Base-by-base conservation (phyloP, 305 asterid genomes). In the Withania somnifera region DNA sequence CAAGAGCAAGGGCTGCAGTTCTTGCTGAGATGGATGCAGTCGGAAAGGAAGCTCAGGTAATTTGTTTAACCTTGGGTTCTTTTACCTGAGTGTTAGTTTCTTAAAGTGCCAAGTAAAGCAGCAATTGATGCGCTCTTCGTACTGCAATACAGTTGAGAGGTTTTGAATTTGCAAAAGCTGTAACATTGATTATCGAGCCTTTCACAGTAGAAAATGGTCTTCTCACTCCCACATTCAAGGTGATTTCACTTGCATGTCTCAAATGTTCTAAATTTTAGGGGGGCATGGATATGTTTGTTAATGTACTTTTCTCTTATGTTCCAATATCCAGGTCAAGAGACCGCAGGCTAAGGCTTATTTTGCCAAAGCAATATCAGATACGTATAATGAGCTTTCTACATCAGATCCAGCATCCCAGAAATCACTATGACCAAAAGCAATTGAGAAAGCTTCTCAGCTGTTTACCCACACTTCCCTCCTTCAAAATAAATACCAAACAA, bases 221-320 rank as follows among this genome's bases (percentile, higher is more conserved):
- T 82, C 91, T 96, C 83, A 96, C 99, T 77, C 99, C 99, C 82
- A 96, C 99, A 22, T 94, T 94, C 86, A 96, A 96, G 98, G 99
- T 93, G 87, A 82, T 57, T n/a, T 17, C 32, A 63, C 45, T 45
- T 19, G 13, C 77, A 47, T 69, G 47, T 4, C 26, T 36, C 38
- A 28, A n/a, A 57, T 56, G 19, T 81, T 79, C n/a, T 77, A 38
- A 68, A 10, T 10, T 36, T 68, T 11, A 19, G 9, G 53, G 51
- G 15, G 11, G 28, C 4, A 58, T 11, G 36, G 3, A 36, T 24
- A 11, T 45, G 42, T 45, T 26, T 73, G 20, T 47, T 73, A 15
- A 73, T 13, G 20, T 22, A 7, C 60, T 26, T n/a, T 7, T 50
- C 3, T 6, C 61, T 52, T 79, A 17, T 54, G 81, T 82, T 83